Evolutionary conservation across 2,329 filamentous ascomycete species (phyloP).

Genomic region (Aureobasidium sp.): DNA sequence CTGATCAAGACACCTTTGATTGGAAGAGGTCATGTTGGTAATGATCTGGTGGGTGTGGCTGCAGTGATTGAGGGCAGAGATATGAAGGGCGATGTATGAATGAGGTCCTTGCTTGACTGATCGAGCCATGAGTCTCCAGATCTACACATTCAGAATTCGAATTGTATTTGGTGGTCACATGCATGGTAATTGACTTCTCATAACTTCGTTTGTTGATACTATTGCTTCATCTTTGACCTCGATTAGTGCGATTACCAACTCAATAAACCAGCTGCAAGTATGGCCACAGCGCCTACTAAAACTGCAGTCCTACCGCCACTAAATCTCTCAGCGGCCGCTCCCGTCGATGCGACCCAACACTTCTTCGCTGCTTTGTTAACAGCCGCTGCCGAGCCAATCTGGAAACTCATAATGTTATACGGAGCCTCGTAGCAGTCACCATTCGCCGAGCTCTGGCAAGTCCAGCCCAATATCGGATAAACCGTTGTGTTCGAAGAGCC

Average conservation of each 20-base stretch:
- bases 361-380: not conserved
- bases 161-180: too few species aligned
- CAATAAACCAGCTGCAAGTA: not conserved
- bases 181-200: not conserved
- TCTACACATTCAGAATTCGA: too few species aligned
- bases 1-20: conserved; percentile 3
- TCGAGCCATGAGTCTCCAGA: too few species aligned
- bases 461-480: too few species aligned
- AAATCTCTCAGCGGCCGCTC: not conserved
- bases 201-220: not conserved
- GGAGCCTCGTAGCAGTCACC: too few species aligned
- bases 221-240: not conserved
- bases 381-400: not conserved
- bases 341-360: not conserved
- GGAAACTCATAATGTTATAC: too few species aligned
- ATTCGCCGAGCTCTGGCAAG: too few species aligned
- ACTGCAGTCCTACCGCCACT: not conserved
- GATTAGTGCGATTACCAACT: not conserved
- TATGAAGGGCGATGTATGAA: not conserved
- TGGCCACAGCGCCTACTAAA: not conserved
- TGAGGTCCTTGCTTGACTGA: too few species aligned
- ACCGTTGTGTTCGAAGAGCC: too few species aligned
- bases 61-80: not conserved
- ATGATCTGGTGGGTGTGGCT: conserved; percentile 3
- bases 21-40: not conserved